phyloP scores from a whole-genome alignment of 2,329 filamentous ascomycete genomes.

The Bimuria novae-zelandiae region DNA sequence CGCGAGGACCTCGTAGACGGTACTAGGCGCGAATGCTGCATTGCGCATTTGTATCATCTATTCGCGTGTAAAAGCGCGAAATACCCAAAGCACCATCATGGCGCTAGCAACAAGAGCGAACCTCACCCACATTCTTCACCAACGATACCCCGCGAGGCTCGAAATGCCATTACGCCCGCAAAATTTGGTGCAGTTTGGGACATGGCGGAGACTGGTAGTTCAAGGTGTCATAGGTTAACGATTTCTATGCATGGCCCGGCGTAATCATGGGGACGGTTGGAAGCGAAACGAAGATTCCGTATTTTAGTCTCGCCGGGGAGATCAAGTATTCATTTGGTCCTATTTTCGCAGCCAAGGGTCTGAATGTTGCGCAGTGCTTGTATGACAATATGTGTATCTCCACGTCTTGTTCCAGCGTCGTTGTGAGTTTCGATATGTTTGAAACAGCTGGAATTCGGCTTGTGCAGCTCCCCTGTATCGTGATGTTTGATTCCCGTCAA shows the following conservation, averaged over 20 bases:
- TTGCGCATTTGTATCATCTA: neutral
- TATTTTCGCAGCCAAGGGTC: neutral
- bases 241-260: constrained; percentile 2
- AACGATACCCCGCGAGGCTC: constrained; percentile 9
- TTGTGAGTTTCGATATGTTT: too few species aligned
- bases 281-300: neutral
- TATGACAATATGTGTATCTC: neutral
- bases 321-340: neutral
- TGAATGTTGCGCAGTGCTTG: neutral
- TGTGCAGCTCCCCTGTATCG: too few species aligned
- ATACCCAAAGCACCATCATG: neutral
- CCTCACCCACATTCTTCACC: neutral
- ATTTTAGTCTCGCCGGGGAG: neutral
- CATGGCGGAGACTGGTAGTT: neutral
- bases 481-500: too few species aligned
- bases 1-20: constrained; percentile 40
- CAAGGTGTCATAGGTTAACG: neutral
- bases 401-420: too few species aligned
- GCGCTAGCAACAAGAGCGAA: neutral
- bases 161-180: neutral
- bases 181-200: neutral
- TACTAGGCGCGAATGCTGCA: constrained; percentile 19
- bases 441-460: too few species aligned
- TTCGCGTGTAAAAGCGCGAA: neutral
- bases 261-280: neutral